phyloP scores from a whole-genome alignment of 2,329 filamentous ascomycete genomes.

The Colletotrichum coccodes region DNA sequence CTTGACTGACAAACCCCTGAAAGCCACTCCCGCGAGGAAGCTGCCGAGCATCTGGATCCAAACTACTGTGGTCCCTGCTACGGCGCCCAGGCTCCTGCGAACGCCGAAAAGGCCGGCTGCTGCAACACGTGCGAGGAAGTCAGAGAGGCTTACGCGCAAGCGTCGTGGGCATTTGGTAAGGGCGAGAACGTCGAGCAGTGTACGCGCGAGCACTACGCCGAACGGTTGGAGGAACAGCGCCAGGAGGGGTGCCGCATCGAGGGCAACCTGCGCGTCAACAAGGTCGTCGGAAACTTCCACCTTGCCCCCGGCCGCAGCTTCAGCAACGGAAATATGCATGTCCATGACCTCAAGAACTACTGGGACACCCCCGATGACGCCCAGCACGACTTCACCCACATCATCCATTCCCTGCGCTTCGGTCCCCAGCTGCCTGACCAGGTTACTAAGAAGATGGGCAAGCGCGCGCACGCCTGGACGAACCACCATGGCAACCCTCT shows the following conservation, averaged over 20 bases:
- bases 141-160: conserved; percentile 88
- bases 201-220: conserved; percentile 90
- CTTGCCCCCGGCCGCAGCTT: conserved; percentile 96
- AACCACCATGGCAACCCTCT: conserved; percentile 94
- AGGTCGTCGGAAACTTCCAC: conserved; percentile 98
- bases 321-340: conserved; percentile 96
- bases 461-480: conserved; percentile 72
- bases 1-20: conserved; percentile 19
- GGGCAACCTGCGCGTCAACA: conserved; percentile 93
- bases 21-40: conserved; percentile 75
- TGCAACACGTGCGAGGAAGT: conserved; percentile 99
- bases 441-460: conserved; percentile 68
- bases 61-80: conserved; percentile 95
- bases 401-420: conserved; percentile 89
- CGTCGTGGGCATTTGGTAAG: conserved; percentile 93
- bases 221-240: conserved; percentile 87
- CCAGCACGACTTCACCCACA: conserved; percentile 88
- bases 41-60: conserved; percentile 83
- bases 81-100: conserved; percentile 79
- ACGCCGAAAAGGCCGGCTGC: conserved; percentile 83
- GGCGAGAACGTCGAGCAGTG: conserved; percentile 96
- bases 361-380: conserved; percentile 76
- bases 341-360: conserved; percentile 97
- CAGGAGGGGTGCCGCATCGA: conserved; percentile 95
- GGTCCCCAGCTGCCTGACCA: conserved; percentile 88